Evolutionary conservation across 306 rosid genomes (phyloP).

Genomic region (Quercus rubra): DNA sequence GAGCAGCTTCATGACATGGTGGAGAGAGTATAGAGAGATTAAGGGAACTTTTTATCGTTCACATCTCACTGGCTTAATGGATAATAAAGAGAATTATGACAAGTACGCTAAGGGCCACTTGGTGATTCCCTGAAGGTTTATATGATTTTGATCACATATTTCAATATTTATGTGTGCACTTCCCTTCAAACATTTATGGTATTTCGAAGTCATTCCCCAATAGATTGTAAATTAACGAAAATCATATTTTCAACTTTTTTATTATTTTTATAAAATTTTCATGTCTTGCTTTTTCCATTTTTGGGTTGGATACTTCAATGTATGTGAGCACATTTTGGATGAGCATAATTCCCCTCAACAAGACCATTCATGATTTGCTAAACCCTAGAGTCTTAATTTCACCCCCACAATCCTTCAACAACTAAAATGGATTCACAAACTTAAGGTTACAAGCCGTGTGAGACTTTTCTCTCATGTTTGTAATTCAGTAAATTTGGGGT

Average conservation of each 20-base stretch:
- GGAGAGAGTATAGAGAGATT: slow-evolving; percentile 29
- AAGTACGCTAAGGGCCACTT: slow-evolving; percentile 26
- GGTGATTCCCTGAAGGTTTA: background rate
- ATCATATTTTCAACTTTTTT: background rate
- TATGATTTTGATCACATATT: background rate
- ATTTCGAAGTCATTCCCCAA: background rate
- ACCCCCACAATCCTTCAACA: no score
- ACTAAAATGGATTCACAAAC: no score
- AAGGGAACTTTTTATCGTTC: slow-evolving; percentile 13
- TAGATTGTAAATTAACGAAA: background rate
- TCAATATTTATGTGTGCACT: background rate
- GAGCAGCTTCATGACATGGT: slow-evolving; percentile 75
- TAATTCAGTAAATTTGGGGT: no score
- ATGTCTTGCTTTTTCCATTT: background rate
- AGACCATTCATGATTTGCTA: no score
- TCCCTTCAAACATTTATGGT: background rate
- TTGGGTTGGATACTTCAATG: background rate
- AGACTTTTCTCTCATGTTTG: no score
- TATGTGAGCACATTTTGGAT: background rate
- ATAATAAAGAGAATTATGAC: background rate
- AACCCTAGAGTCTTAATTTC: no score
- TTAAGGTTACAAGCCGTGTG: no score
- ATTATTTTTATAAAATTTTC: background rate
- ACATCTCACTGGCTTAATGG: slow-evolving; percentile 35
- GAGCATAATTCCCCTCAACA: no score